Evolutionary conservation across 176 grass and related monocot species (phyloP), one percentile per base, ranked within the genome.

Genomic region (Carex myosuroides): DNA sequence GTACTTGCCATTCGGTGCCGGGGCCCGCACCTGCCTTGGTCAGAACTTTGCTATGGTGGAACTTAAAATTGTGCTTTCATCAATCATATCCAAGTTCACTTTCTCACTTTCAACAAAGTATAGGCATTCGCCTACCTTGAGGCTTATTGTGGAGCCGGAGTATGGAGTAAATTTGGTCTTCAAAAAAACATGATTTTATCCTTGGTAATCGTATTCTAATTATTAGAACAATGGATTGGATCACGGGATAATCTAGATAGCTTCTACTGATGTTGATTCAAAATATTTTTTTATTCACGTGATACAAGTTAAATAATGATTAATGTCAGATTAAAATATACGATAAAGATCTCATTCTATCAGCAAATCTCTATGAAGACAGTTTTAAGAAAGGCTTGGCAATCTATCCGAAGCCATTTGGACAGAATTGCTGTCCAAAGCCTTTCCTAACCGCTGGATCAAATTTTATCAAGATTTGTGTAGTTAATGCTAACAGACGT

Each of bases 1-100:
- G 46, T 98, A 98, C 86, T 74, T 98, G 79, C 95, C 92, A 29
- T 98, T 98, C 83, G 95, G 92, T 1, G 86, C 92, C 18, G 95
- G 95, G 42, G 88, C 91, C n/a, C 91, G 95, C 54, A 98, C 95
- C 62, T 98, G 95, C 84, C 95, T 98, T 13, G 95, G 95, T 17
- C 95, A 98, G 26, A 94, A 89, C 26, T 98, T 98, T 62, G 95
- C 95, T 33, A 98, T 93, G 83, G 85, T 89, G 44, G 95, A 98
- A 85, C 89, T 98, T 35, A 98, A 98, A 88, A 91, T 93, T 68
- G 74, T 94, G 66, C 89, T 98, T 68, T 94, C 91, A 70, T 88
- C 91, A 16, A 88, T 98, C 54, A 65, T 98, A 57, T 93, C 89
- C 37, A 91, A 93, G 82, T 98, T 98, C 80, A 57, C 16, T 70